Conservation (phyloP, 208 protist species). For the Leptomonas seymouri region DNA sequence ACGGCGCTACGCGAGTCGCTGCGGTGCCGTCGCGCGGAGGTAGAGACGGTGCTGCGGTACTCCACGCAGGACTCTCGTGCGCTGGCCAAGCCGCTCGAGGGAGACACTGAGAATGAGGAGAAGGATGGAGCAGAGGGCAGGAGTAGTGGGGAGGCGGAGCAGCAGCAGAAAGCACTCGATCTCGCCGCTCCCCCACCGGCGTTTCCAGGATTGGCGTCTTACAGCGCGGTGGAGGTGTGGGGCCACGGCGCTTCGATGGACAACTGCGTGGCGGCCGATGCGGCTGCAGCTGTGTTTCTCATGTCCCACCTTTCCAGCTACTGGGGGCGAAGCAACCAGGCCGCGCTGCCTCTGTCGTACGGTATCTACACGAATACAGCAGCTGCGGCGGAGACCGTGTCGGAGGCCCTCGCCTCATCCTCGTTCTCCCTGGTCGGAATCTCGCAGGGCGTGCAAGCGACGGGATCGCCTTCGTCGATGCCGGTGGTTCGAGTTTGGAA, state of each 20-base stretch:
- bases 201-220: conserved; percentile 62
- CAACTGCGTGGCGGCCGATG: conserved; percentile 53
- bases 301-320: conserved; percentile 46
- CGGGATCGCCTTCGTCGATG: conserved; percentile 2
- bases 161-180: conserved; percentile 14
- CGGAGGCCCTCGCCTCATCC: conserved; percentile 25
- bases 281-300: conserved; percentile 59
- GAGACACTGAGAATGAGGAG: conserved; percentile 21
- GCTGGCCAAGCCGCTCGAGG: conserved; percentile 15
- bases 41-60: conserved; percentile 55
- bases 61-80: conserved; percentile 36
- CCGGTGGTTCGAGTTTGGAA: conserved; percentile 35
- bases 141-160: conserved; percentile 5
- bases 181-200: conserved; percentile 21
- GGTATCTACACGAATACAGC: conserved; percentile 37
- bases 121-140: conserved; percentile 23
- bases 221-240: conserved; percentile 75
- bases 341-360: conserved; percentile 15
- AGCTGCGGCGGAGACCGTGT: conserved; percentile 28
- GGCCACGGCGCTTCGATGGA: conserved; percentile 64
- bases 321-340: conserved; percentile 1
- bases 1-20: conserved; percentile 58
- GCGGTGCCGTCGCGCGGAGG: conserved; percentile 50
- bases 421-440: background rate
- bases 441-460: conserved; percentile 1